These are phyloP conservation scores for Hypoxylon sp. DNA, from an alignment of 2,329 filamentous ascomycete genomes.

Conservation along the genomic window DNA sequence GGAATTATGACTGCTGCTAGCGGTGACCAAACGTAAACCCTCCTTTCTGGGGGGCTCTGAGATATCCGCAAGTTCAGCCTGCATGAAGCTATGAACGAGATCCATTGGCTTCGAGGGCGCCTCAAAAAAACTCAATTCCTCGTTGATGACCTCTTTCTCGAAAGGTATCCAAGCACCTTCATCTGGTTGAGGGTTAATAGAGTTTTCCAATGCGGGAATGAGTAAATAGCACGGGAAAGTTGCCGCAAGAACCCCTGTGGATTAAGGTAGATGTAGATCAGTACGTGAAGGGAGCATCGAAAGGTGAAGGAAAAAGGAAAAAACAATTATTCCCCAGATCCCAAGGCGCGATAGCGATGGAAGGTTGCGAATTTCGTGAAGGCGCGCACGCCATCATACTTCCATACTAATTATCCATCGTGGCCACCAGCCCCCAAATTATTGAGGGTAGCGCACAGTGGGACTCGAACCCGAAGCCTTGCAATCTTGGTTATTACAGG, in stretches of 20 bases:
- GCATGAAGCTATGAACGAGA: not conserved
- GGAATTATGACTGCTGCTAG: no score
- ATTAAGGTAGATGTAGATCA: no score
- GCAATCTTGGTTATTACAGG: not conserved
- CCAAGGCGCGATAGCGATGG: not conserved
- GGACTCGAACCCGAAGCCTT: not conserved
- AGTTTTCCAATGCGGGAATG: no score
- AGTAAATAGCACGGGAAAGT: no score
- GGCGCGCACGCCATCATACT: not conserved
- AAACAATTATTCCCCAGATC: not conserved
- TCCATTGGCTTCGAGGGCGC: conserved; percentile 2
- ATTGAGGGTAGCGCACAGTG: not conserved
- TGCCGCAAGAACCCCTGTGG: no score
- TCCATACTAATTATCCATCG: not conserved
- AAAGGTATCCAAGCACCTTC: not conserved
- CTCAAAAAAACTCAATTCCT: not conserved
- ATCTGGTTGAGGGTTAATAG: conserved; percentile 5
- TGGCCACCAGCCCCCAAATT: not conserved
- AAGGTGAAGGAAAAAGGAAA: not conserved
- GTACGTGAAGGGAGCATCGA: not conserved
- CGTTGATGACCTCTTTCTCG: not conserved
- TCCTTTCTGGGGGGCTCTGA: not conserved
- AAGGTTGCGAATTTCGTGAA: not conserved
- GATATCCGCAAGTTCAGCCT: conserved; percentile 3
- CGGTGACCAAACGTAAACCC: no score